Percentiles rank a stretch among this genome's conserved stretches.
Conservation (phyloP, 2,329 filamentous ascomycete genomes). For the Paraphoma chrysanthemicola region DNA sequence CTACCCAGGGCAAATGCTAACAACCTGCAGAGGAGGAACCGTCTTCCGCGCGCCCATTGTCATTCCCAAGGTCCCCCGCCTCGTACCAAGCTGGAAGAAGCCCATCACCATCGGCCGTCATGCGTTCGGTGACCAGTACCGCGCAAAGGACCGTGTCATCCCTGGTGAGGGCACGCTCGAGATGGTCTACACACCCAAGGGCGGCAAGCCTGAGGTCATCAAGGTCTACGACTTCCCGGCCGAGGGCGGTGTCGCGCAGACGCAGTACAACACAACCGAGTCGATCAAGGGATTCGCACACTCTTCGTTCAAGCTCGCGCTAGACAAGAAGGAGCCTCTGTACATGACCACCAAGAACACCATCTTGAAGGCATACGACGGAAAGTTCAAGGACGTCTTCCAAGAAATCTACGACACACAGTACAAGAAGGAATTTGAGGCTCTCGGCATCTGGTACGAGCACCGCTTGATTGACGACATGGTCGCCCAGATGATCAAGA, state of each 20-base stretch:
- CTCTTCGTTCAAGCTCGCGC: slow-evolving; percentile 92
- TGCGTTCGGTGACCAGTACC: slow-evolving; percentile 98
- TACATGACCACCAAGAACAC: slow-evolving; percentile 99
- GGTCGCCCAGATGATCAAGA: slow-evolving; percentile 99
- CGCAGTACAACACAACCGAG: slow-evolving; percentile 98
- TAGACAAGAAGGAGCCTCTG: slow-evolving; percentile 86
- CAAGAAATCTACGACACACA: slow-evolving; percentile 90
- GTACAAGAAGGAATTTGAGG: slow-evolving; percentile 89
- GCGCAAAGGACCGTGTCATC: slow-evolving; percentile 89
- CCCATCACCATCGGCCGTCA: slow-evolving; percentile 99
- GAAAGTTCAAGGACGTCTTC: slow-evolving; percentile 99
- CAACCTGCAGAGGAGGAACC: slow-evolving; percentile 72
- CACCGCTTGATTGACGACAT: slow-evolving; percentile 99
- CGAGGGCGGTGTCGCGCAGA: slow-evolving; percentile 87
- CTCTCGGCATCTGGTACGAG: slow-evolving; percentile 97
- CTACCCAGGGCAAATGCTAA: slow-evolving; percentile 19
- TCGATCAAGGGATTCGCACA: slow-evolving; percentile 95
- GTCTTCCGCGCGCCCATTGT: slow-evolving; percentile 99
- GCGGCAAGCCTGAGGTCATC: slow-evolving; percentile 81
- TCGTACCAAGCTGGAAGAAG: slow-evolving; percentile 97
- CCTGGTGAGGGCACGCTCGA: slow-evolving; percentile 84
- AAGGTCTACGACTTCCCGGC: slow-evolving; percentile 90
- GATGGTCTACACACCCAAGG: slow-evolving; percentile 90
- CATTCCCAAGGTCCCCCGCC: slow-evolving; percentile 88
- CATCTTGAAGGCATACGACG: slow-evolving; percentile 98